Conservation (phyloP, 2,329 filamentous ascomycete species). For the Pseudogymnoascus sp. region DNA sequence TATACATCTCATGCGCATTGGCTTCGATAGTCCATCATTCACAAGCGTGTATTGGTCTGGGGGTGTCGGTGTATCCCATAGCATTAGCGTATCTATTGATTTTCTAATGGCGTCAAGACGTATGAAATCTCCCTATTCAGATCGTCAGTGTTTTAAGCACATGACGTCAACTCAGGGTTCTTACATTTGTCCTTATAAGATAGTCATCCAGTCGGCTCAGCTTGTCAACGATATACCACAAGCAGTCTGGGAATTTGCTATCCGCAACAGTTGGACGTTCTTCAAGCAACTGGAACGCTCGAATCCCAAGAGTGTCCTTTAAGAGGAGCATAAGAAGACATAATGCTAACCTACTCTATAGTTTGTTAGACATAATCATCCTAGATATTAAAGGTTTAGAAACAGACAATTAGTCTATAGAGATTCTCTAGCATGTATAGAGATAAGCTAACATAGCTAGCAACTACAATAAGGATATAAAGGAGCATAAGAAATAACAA, state of each 20-base stretch:
- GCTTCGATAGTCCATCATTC: not conserved
- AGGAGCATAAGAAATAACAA: slow-evolving; percentile 14
- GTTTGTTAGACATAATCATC: slow-evolving; percentile 12
- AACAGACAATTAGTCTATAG: slow-evolving; percentile 16
- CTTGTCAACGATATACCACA: slow-evolving; percentile 9
- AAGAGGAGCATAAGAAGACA: slow-evolving; percentile 15
- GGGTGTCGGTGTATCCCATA: slow-evolving; percentile 5
- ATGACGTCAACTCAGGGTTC: not conserved
- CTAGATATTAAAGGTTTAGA: not conserved
- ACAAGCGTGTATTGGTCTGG: slow-evolving; percentile 1
- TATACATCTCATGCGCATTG: slow-evolving; percentile 8
- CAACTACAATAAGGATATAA: slow-evolving; percentile 11
- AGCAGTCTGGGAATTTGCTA: not conserved
- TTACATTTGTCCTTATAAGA: not conserved
- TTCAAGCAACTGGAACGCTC: slow-evolving; percentile 4
- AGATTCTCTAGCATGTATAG: slow-evolving; percentile 12
- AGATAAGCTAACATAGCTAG: not conserved
- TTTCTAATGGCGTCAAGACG: not conserved
- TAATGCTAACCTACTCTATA: slow-evolving; percentile 18
- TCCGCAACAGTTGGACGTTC: not conserved
- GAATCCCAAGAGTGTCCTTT: not conserved
- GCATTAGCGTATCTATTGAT: not conserved
- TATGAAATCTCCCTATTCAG: not conserved
- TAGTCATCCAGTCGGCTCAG: not conserved
- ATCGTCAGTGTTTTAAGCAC: not conserved